Conservation (phyloP, 306 rosid species). For the Ochetophila trinervis region DNA sequence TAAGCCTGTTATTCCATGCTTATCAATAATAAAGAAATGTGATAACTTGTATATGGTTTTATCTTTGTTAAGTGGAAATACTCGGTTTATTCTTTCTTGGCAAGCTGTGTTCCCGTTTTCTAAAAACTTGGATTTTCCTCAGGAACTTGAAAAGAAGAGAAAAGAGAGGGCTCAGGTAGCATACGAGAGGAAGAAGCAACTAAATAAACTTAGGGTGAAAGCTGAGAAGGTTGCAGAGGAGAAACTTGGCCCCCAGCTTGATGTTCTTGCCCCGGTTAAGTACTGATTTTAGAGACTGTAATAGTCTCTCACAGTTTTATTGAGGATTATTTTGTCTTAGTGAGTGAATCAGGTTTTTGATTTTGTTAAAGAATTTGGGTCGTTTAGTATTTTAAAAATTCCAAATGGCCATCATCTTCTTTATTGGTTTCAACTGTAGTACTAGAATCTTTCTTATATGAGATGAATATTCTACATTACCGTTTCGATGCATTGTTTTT, state of each 20-base stretch:
- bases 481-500: too few relatives aligned
- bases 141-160: slow-evolving; percentile 68
- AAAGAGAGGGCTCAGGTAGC: slow-evolving; percentile 44
- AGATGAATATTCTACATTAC: too few relatives aligned
- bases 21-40: too few relatives aligned
- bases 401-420: not conserved
- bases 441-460: too few relatives aligned
- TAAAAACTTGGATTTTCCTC: slow-evolving; percentile 3
- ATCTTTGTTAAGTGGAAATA: too few relatives aligned
- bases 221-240: slow-evolving; percentile 54
- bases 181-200: slow-evolving; percentile 63
- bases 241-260: slow-evolving; percentile 55
- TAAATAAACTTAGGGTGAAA: slow-evolving; percentile 39
- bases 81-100: not conserved
- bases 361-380: not conserved
- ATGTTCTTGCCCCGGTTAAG: slow-evolving; percentile 50
- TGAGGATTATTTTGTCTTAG: slow-evolving; percentile 12
- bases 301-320: slow-evolving; percentile 26
- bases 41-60: too few relatives aligned
- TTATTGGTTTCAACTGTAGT: not conserved
- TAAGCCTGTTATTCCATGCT: too few relatives aligned
- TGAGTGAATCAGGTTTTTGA: slow-evolving; percentile 29
- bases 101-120: not conserved
- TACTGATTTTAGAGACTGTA: slow-evolving; percentile 31
- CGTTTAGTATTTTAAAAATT: slow-evolving; percentile 13